Base-by-base conservation (phyloP, 2,329 filamentous ascomycete genomes). In the Calycina marina region DNA sequence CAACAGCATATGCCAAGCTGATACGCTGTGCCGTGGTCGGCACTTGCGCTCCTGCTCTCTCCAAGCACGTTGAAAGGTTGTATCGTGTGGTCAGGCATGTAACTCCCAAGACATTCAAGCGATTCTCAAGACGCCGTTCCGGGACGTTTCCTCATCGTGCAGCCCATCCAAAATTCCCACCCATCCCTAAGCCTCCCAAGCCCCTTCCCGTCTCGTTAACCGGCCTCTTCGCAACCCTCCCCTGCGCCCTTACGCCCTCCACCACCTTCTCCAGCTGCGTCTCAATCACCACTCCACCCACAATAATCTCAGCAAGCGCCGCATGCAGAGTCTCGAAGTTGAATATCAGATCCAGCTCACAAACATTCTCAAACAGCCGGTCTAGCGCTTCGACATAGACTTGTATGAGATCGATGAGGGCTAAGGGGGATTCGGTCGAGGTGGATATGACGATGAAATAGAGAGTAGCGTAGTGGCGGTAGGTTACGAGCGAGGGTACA, bases 371-470 rank as follows among this genome's bases (percentile, higher is more conserved):
- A 53, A 98, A 98, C 25, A 98, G 67, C 42, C 84, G 75, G 56
- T 98, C 90, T 20, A 98, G 69, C 1, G 88, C 77, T 58, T 98
- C 90, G 41, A 98, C 90, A 50, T 94, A 98, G 38, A 98, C 90
- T 58, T 98, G 90, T 43, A 98, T 96, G 34, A 98, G 63, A 56
- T 98, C 90, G 40, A 98, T 85, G 14, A 98, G 69, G 1, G 90
- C 90, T 3, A 98, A 77, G 1, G 90, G 90, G 1, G 84, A 93
- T 58, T 98, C 90, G 37, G 90, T 94, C 4, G 85, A 84, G 4
- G 92, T 98, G 20, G 80, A 90, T 51, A 98, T 98, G 54, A 98
- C 67, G 57, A 98, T 98, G 63, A 98, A 98, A 61, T 92, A 96
- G 40, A 98, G 78, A 0, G 90, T 98, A 6, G 90, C 90, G 54